Evolutionary conservation across 164 flowering plant species (phyloP), one percentile per base, ranked within the genome.

Genomic region (Paratinospora sagittata): DNA sequence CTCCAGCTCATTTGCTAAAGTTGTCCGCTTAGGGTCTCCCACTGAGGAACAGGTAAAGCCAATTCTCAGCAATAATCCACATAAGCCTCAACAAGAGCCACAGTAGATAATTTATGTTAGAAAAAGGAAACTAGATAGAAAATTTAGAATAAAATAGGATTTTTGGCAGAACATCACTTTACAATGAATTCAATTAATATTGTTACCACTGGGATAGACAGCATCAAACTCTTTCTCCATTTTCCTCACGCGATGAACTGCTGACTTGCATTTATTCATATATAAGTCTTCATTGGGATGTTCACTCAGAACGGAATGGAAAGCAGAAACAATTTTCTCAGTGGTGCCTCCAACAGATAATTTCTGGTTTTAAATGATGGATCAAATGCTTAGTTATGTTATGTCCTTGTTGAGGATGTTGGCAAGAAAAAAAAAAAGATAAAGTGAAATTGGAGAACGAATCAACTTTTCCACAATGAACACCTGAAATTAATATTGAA

Each of bases 251-350:
- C 79, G 93, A 30, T 82, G 81, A 47, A 88, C 86, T 16, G 90
- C 82, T 52, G 91, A 78, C 75, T 88, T 89, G 87, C 98, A 95
- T 71, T 86, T 95, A 74, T 70, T 82, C 89, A 90, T 86, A 77
- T 86, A 86, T 26, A 75, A 80, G 63, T 90, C 94, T 81, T 92
- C 96, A 81, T 23, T 79, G 17, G 83, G 27, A 43, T 84, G 89
- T 66, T 90, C 97, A 72, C 84, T 86, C 17, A 82, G 81, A 55
- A 95, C 91, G 74, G 81, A 72, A 75, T 92, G 89, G 81, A 84
- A 92, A 26, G 98, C 97, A 2, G 97, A 92, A 3, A 91, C 91
- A 67, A 95, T 90, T 77, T 89, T 95, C 78, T 95, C 97, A 11
- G 91, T 82, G 30, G 87, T 69, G 67, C 96, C 91, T 74, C 98